Percentiles rank a stretch among this genome's conserved stretches.
Evolutionary conservation across 2,329 filamentous ascomycete species (phyloP).

Genomic region (Diaporthe sp.): DNA sequence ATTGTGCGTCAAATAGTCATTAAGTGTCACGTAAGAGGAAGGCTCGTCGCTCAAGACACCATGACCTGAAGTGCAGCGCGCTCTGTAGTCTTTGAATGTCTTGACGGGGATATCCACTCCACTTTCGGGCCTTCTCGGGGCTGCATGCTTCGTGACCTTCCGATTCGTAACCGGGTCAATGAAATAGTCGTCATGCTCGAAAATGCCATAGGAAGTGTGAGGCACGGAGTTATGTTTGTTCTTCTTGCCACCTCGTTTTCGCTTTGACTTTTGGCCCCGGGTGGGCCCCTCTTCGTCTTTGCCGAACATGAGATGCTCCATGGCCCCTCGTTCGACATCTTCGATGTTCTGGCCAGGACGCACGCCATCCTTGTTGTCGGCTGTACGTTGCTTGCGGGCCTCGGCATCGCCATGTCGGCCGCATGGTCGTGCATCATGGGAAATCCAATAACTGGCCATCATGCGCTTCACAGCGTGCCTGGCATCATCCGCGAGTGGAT

Average conservation of each 20-base stretch:
- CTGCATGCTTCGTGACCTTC: conserved; percentile 54
- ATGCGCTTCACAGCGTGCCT: conserved; percentile 57
- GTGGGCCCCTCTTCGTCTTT: background rate
- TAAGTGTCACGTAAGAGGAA: conserved; percentile 35
- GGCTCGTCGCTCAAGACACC: conserved; percentile 45
- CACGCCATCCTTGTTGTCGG: conserved; percentile 53
- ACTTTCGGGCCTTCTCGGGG: conserved; percentile 42
- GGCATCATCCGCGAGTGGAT: conserved; percentile 51
- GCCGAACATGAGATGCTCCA: conserved; percentile 58
- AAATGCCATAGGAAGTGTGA: conserved; percentile 23
- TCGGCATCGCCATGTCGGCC: conserved; percentile 53
- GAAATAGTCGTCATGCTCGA: conserved; percentile 51
- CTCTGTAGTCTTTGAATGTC: conserved; percentile 52
- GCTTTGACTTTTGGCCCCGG: conserved; percentile 10
- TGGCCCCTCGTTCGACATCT: conserved; percentile 59
- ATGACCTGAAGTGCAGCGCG: conserved; percentile 50
- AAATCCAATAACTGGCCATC: conserved; percentile 57
- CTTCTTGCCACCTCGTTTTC: conserved; percentile 4
- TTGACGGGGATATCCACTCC: conserved; percentile 46
- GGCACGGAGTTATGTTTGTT: background rate
- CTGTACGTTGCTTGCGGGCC: conserved; percentile 51
- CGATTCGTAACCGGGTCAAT: conserved; percentile 74
- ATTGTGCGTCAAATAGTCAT: conserved; percentile 45
- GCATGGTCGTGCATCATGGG: conserved; percentile 45
- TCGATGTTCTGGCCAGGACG: conserved; percentile 58